phyloP scores from a whole-genome alignment of 371 early-diverging fungal species.

The Mucor plumbeus region DNA sequence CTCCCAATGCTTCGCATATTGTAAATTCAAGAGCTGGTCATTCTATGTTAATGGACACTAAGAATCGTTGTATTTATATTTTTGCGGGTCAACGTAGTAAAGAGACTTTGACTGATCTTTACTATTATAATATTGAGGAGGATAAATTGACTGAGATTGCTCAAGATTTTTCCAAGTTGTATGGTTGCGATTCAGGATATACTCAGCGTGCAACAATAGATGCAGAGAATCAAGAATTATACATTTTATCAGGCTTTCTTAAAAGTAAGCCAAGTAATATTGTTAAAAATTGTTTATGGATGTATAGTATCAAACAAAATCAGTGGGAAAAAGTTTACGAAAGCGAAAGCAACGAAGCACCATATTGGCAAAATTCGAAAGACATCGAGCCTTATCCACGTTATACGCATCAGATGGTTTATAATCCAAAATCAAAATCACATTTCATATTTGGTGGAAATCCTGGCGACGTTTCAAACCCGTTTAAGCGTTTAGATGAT shows the following conservation, averaged over 20 bases:
- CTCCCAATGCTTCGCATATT: conserved; percentile 57
- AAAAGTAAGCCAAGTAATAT: conserved; percentile 65
- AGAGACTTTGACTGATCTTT: conserved; percentile 77
- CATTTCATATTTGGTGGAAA: conserved; percentile 94
- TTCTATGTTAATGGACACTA: conserved; percentile 85
- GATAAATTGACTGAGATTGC: conserved; percentile 76
- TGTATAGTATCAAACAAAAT: conserved; percentile 63
- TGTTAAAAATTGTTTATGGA: conserved; percentile 70
- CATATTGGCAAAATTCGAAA: conserved; percentile 19
- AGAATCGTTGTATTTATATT: conserved; percentile 77
- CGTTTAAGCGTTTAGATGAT: conserved; percentile 75
- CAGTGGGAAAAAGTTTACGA: conserved; percentile 80
- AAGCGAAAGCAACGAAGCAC: conserved; percentile 55
- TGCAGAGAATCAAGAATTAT: conserved; percentile 74
- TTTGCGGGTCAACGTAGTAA: conserved; percentile 90
- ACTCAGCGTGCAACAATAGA: conserved; percentile 90
- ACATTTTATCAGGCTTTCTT: conserved; percentile 70
- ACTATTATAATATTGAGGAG: conserved; percentile 80
- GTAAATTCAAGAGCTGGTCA: conserved; percentile 86
- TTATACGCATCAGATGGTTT: conserved; percentile 89
- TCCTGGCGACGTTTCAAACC: conserved; percentile 68
- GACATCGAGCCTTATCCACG: conserved; percentile 74
- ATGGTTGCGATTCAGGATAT: conserved; percentile 76
- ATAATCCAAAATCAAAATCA: conserved; percentile 59
- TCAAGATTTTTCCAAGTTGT: conserved; percentile 73